Conservation (phyloP, 768 basidiomycete species). For the Russula sp. region DNA sequence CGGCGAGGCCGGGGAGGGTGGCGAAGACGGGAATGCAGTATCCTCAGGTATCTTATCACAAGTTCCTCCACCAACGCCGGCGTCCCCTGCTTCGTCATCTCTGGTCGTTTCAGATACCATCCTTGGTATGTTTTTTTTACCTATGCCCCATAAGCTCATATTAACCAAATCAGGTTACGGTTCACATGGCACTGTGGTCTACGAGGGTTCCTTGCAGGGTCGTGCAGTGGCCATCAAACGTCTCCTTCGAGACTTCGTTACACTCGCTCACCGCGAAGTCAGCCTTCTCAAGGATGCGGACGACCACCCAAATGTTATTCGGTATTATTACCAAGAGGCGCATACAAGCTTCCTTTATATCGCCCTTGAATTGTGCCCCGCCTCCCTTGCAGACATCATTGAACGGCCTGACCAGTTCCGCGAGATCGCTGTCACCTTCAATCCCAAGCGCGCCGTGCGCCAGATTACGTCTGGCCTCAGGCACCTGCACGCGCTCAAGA, state of each 20-base stretch:
- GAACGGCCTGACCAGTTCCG: slow-evolving; percentile 71
- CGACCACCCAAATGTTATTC: slow-evolving; percentile 97
- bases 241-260: slow-evolving; percentile 90
- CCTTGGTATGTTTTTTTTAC: slow-evolving; percentile 45
- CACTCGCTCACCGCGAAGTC: slow-evolving; percentile 89
- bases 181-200: slow-evolving; percentile 95
- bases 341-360: slow-evolving; percentile 95
- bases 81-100: slow-evolving; percentile 34
- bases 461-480: slow-evolving; percentile 85
- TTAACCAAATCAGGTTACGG: slow-evolving; percentile 63
- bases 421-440: slow-evolving; percentile 73
- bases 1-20: slow-evolving; percentile 19
- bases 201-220: slow-evolving; percentile 90
- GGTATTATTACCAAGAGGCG: slow-evolving; percentile 95
- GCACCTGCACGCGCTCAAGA: slow-evolving; percentile 89
- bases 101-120: slow-evolving; percentile 66
- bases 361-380: slow-evolving; percentile 90
- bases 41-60: slow-evolving; percentile 15
- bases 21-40: slow-evolving; percentile 10
- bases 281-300: slow-evolving; percentile 93
- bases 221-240: slow-evolving; percentile 98
- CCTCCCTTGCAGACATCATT: slow-evolving; percentile 80
- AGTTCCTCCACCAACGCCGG: slow-evolving; percentile 24
- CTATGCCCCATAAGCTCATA: not conserved
- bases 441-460: slow-evolving; percentile 78